A percentile compares a stretch with the other conserved stretches of the same genome.
These are phyloP conservation scores for Atkinsonella texensis DNA, from an alignment of 2,329 filamentous ascomycete genomes.

Conservation along the genomic window DNA sequence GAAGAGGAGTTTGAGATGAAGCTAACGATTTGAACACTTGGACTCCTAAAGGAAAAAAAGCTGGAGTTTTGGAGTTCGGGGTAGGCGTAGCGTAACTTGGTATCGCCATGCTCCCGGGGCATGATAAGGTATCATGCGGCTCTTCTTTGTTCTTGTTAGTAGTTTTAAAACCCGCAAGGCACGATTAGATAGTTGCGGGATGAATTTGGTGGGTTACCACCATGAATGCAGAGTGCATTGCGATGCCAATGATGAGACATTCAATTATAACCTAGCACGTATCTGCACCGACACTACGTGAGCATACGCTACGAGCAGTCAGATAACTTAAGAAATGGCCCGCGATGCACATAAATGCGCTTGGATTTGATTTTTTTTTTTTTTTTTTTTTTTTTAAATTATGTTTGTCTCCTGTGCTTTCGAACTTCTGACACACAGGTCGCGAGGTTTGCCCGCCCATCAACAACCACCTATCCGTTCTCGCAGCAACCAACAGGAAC, in stretches of 20 bases:
- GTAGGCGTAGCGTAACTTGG: background rate
- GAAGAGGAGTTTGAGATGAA: constrained; percentile 46
- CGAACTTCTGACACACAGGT: too few species aligned
- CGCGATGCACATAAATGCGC: too few species aligned
- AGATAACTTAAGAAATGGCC: too few species aligned
- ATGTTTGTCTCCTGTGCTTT: too few species aligned
- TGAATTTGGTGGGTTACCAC: background rate
- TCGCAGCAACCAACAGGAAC: too few species aligned
- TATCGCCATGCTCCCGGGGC: background rate
- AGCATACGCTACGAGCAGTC: background rate
- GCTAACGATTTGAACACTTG: constrained; percentile 14
- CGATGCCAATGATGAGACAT: background rate
- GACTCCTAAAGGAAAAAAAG: background rate
- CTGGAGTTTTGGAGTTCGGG: constrained; percentile 2
- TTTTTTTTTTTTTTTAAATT: too few species aligned
- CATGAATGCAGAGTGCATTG: background rate
- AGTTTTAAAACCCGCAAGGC: background rate
- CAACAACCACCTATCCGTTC: too few species aligned
- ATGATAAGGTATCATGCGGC: background rate
- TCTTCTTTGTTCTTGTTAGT: background rate
- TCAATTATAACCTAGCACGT: background rate
- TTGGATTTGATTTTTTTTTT: too few species aligned
- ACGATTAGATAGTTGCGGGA: background rate
- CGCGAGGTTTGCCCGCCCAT: too few species aligned
- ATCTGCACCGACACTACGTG: background rate